A percentile compares a stretch with the other conserved stretches of the same genome.
Conservation (phyloP, 805 yeast species). For the Lachancea nothofagi region DNA sequence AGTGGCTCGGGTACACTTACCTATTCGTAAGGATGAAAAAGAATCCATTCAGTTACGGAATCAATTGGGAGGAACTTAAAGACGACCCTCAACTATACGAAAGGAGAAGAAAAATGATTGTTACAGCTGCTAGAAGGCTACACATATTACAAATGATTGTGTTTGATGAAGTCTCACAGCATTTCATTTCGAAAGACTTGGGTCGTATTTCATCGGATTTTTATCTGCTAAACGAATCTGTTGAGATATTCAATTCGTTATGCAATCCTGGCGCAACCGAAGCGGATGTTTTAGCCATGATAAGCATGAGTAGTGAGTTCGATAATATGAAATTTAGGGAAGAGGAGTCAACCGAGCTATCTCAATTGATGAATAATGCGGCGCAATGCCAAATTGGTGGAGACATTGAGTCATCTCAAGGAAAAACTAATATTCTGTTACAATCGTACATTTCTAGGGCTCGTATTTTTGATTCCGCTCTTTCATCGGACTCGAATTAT, state of each 20-base stretch:
- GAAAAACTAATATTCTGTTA: conserved; percentile 79
- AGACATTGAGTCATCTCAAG: conserved; percentile 65
- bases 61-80: conserved; percentile 77
- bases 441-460: conserved; percentile 86
- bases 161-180: conserved; percentile 76
- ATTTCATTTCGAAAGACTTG: conserved; percentile 77
- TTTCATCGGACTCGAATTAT: conserved; percentile 81
- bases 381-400: conserved; percentile 82
- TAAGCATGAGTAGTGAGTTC: conserved; percentile 90
- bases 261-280: conserved; percentile 82
- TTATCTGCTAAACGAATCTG: conserved; percentile 74
- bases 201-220: conserved; percentile 96
- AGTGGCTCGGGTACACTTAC: conserved; percentile 97
- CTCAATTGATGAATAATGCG: conserved; percentile 49
- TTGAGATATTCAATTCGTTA: conserved; percentile 84
- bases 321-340: conserved; percentile 83
- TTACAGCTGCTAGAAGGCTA: conserved; percentile 74
- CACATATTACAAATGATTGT: conserved; percentile 89
- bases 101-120: conserved; percentile 68
- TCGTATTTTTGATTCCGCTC: conserved; percentile 66
- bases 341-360: conserved; percentile 77
- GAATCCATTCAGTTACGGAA: conserved; percentile 88
- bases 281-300: conserved; percentile 83
- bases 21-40: conserved; percentile 90
- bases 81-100: conserved; percentile 77